Evolutionary conservation across 208 protist species (phyloP).

Genomic region (Tritrichomonas musculus): DNA sequence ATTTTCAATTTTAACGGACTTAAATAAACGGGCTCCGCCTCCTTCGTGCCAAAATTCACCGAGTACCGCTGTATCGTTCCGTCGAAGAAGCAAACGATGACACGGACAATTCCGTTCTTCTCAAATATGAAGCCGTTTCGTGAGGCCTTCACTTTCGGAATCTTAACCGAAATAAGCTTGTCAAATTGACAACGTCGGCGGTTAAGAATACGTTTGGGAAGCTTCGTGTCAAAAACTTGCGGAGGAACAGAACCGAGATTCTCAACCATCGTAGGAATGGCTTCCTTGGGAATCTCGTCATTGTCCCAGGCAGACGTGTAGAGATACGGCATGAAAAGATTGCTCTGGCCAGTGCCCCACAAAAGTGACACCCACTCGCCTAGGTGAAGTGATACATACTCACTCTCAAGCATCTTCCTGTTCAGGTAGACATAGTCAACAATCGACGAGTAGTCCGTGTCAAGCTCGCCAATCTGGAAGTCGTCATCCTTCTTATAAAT

Average conservation of each 20-base stretch:
- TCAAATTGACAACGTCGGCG: not conserved
- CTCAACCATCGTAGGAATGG: not conserved
- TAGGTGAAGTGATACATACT: not conserved
- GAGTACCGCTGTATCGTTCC: not conserved
- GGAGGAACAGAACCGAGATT: not conserved
- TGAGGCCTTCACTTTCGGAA: not conserved
- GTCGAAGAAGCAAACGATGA: not conserved
- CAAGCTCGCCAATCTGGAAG: too few relatives aligned
- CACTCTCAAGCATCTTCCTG: not conserved
- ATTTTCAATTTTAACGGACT: not conserved
- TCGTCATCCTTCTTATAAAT: too few relatives aligned
- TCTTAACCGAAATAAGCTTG: not conserved
- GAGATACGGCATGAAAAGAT: not conserved
- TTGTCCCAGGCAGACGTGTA: not conserved
- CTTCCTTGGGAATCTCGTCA: not conserved
- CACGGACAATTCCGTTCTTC: not conserved
- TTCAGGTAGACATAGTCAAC: constrained; percentile 35
- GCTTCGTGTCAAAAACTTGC: not conserved
- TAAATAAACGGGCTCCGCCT: not conserved
- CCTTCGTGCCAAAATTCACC: not conserved
- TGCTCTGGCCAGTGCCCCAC: not conserved
- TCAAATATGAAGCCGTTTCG: not conserved
- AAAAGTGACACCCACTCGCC: not conserved
- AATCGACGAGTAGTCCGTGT: too few relatives aligned
- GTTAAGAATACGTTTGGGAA: not conserved